Conservation (phyloP, 2,329 filamentous ascomycete genomes). For the Rutstroemia sp. region DNA sequence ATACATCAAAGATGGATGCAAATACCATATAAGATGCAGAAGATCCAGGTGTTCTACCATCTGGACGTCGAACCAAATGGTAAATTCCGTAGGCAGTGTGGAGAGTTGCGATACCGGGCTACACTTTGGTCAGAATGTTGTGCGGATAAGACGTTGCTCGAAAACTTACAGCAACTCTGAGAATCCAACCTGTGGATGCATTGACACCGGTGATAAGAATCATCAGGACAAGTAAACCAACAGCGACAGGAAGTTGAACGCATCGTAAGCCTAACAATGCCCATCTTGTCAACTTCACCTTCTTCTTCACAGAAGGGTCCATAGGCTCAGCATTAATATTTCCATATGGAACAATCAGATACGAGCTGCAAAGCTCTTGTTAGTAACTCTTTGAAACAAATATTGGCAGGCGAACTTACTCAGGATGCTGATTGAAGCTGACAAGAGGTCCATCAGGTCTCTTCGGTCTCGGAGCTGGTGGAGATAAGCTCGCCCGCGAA, state of each 20-base stretch:
- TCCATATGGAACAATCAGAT: constrained; percentile 56
- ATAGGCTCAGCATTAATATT: constrained; percentile 57
- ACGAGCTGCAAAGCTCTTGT: constrained; percentile 34
- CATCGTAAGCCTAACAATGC: constrained; percentile 63
- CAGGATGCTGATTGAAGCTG: constrained; percentile 78
- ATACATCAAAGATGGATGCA: constrained; percentile 62
- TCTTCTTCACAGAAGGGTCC: constrained; percentile 60
- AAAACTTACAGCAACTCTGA: constrained; percentile 63
- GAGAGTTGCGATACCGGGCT: constrained; percentile 70
- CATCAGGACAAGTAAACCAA: constrained; percentile 66
- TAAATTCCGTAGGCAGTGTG: constrained; percentile 74
- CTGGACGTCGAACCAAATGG: constrained; percentile 66
- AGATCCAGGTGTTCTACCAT: constrained; percentile 66
- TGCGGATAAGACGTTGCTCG: neutral
- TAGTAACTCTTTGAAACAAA: neutral
- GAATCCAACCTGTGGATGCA: constrained; percentile 62
- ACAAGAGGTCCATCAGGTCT: constrained; percentile 71
- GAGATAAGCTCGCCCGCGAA: constrained; percentile 64
- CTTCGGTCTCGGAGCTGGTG: constrained; percentile 49
- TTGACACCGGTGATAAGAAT: constrained; percentile 67
- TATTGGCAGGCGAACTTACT: constrained; percentile 45
- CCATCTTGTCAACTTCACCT: constrained; percentile 62
- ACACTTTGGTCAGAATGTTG: constrained; percentile 18
- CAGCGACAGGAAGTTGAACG: constrained; percentile 58
- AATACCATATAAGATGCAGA: constrained; percentile 88